Conservation (phyloP, 192 early-diverging fungal species). For the Backusella sp. region DNA sequence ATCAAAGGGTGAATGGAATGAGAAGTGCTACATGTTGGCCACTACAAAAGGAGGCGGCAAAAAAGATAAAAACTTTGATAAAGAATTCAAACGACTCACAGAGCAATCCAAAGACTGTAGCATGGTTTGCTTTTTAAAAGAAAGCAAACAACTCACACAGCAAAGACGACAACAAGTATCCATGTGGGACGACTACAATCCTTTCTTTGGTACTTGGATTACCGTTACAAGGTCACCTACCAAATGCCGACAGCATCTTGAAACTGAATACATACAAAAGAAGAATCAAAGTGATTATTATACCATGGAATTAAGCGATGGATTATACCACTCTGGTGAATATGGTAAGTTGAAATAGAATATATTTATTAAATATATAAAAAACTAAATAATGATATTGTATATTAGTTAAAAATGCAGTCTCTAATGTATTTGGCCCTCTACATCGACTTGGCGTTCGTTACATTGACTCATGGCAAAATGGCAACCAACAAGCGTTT, state of each 20-base stretch:
- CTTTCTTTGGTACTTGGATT: constrained; percentile 36
- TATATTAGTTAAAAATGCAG: constrained; percentile 20
- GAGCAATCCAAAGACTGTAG: constrained; percentile 19
- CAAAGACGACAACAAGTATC: constrained; percentile 11
- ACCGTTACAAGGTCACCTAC: constrained; percentile 21
- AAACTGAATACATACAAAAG: constrained; percentile 14
- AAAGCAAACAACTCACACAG: constrained; percentile 12
- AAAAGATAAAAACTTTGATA: background rate
- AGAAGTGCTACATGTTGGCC: constrained; percentile 28
- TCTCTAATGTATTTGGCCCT: constrained; percentile 36
- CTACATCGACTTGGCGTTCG: constrained; percentile 27
- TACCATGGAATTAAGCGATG: constrained; percentile 36
- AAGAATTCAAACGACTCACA: constrained; percentile 21
- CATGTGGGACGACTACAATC: constrained; percentile 22
- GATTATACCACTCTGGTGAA: constrained; percentile 20
- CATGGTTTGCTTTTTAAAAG: constrained; percentile 39
- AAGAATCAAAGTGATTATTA: constrained; percentile 28
- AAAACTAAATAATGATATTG: background rate
- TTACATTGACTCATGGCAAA: constrained; percentile 41
- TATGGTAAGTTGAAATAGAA: constrained; percentile 19
- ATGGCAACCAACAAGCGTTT: constrained; percentile 42
- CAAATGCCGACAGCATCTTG: constrained; percentile 26
- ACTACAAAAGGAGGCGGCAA: background rate
- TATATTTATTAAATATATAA: too few relatives aligned
- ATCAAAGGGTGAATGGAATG: constrained; percentile 22